Conservation (phyloP, 2,329 filamentous ascomycete species). For the Lojkania enalia region DNA sequence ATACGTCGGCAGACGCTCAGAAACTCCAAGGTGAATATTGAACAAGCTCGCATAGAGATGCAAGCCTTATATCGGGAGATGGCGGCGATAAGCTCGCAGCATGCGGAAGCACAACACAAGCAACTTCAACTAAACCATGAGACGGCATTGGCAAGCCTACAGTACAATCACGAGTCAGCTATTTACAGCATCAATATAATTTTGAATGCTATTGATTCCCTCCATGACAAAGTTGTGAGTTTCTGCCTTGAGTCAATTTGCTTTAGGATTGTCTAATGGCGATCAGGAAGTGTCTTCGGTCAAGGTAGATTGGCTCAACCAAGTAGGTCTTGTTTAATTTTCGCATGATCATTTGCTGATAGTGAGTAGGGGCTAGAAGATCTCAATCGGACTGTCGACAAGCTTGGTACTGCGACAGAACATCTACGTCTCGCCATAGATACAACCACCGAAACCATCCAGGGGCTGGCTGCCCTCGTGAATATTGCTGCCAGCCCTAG, state of each 20-base stretch:
- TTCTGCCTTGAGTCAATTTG: too few species aligned
- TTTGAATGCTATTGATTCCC: constrained; percentile 2
- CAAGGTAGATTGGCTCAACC: neutral
- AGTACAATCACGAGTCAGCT: constrained; percentile 4
- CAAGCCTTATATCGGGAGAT: constrained; percentile 6
- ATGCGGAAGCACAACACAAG: constrained; percentile 3
- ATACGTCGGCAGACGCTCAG: constrained; percentile 4
- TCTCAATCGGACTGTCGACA: constrained; percentile 5
- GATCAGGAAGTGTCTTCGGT: neutral
- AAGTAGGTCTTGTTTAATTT: too few species aligned
- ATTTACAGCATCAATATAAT: constrained; percentile 4
- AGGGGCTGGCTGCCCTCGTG: constrained; percentile 6
- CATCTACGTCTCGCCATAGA: constrained; percentile 8
- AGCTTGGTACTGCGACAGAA: constrained; percentile 4
- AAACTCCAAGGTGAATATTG: constrained; percentile 2
- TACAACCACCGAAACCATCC: constrained; percentile 7
- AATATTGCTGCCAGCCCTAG: neutral
- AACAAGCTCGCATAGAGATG: constrained; percentile 9
- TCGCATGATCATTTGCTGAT: too few species aligned
- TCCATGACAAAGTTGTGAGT: constrained; percentile 8
- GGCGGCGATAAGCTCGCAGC: constrained; percentile 3
- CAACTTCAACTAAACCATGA: constrained; percentile 7
- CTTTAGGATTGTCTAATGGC: too few species aligned
- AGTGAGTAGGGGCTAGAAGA: too few species aligned
- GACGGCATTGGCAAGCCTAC: constrained; percentile 5